Evolutionary conservation across 2,329 filamentous ascomycete genomes (phyloP).

Genomic region (Colletotrichum higginsianum): DNA sequence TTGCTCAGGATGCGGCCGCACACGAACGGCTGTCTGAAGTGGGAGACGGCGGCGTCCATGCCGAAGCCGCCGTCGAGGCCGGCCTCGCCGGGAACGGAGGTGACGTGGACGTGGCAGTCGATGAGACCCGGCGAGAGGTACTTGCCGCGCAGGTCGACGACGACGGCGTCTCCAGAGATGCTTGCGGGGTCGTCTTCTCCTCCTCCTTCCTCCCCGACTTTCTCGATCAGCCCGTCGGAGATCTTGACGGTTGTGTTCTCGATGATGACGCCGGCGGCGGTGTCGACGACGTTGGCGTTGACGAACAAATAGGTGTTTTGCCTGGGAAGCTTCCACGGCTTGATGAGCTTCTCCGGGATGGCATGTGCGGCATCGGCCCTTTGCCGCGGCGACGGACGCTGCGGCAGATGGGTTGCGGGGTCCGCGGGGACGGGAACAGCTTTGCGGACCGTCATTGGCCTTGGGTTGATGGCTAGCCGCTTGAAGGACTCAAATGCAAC

Average conservation of each 20-base stretch:
- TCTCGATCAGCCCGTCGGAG: slow-evolving; percentile 52
- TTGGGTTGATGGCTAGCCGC: not conserved
- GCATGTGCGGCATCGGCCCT: slow-evolving; percentile 1
- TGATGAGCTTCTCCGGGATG: slow-evolving; percentile 47
- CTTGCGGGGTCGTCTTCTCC: not conserved
- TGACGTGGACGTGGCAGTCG: slow-evolving; percentile 53
- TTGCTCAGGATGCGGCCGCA: slow-evolving; percentile 65
- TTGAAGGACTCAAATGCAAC: not conserved
- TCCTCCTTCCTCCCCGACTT: slow-evolving; percentile 38
- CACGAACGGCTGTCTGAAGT: slow-evolving; percentile 63
- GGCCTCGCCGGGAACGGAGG: slow-evolving; percentile 49
- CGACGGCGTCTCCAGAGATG: slow-evolving; percentile 15
- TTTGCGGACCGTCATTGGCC: slow-evolving; percentile 31
- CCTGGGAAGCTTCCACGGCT: slow-evolving; percentile 53
- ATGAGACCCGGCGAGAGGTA: slow-evolving; percentile 53
- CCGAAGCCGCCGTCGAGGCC: slow-evolving; percentile 46
- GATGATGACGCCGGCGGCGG: slow-evolving; percentile 51
- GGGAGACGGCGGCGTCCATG: slow-evolving; percentile 53
- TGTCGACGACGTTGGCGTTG: slow-evolving; percentile 62
- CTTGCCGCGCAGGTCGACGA: slow-evolving; percentile 47
- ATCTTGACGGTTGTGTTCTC: slow-evolving; percentile 52
- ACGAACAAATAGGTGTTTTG: slow-evolving; percentile 54
- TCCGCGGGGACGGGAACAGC: slow-evolving; percentile 16
- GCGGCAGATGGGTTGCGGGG: not conserved
- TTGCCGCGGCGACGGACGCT: not conserved